Base-by-base conservation (phyloP, 306 rosid species). In the Lathyrus aphaca region DNA sequence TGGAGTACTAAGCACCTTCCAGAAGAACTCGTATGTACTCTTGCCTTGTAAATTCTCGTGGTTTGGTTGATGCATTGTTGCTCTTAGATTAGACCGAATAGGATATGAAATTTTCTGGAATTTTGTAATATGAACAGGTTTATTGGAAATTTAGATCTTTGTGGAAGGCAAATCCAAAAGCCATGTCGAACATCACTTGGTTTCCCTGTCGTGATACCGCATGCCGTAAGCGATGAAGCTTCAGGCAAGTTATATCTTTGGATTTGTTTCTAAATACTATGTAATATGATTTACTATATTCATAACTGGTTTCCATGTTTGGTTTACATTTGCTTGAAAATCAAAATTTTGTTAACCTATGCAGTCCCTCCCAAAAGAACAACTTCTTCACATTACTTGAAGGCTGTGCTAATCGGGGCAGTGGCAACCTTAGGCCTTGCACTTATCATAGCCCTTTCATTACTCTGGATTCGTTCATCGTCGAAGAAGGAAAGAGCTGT, bases 121-220 rank as follows among this genome's bases (percentile, higher is more conserved):
- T 49, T 42, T 25, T 46, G 37, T 63, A 6, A 37, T 74, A 13
- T 61, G 61, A 38, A 29, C 69, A 95, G 99, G 85, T 95, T 91
- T 75, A 66, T 68, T 35, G 99, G 97, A 3, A 95, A 95, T 74
- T 79, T 82, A 30, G 96, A 82, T 80, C 99, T 95, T 76, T 95
- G 99, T 69, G 97, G 99, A 45, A 87, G 91, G 57, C 99, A 95
- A 87, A 78, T 95, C 19, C 77, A 82, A 65, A 95, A 86, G 72
- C 97, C 87, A 3, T 95, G 99, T 68, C 82, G 89, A 38, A 87
- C 99, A 42, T 95, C 99, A 51, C 69, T 95, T 35, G 99, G 99
- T 56, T 95, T 91, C 67, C 99, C 99, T 55, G 99, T 87, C 17
- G 92, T 95, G 60, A 83, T 95, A 38, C 99, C 99, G 0, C 95